Evolutionary conservation across 148 eudicot species (phyloP), one percentile per base, ranked within the genome.

Genomic region (Heliosperma pusillum): DNA sequence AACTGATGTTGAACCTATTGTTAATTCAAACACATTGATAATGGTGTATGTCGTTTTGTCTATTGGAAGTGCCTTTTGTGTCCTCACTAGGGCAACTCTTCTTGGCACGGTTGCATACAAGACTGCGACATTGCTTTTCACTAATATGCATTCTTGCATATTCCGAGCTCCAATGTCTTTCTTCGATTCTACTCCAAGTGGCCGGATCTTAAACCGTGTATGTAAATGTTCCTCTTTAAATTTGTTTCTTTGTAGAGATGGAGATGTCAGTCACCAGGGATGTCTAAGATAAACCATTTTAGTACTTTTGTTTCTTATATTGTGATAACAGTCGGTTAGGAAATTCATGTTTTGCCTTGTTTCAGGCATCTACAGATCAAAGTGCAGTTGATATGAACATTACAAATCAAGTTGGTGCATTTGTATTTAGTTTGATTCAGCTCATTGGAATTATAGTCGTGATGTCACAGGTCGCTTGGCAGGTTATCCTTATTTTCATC

Each of bases 131-230:
- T 30, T 75, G 55, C 89, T 90, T 36, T 90, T 90, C 69, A 78
- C 77, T 66, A 88, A 85, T 69, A 90, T 90, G 92, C 91, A 88
- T 74, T 52, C 56, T 0, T 79, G 86, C 79, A 79, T 90, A 60
- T 90, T 90, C 21, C 90, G 95, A 42, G 91, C 95, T 55, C 90
- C 92, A 11, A 90, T 90, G 91, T 88, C 95, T 29, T 90, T 88
- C 82, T 90, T 90, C 68, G 95, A 90, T 81, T 82, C 92, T 82
- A 90, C 91, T 16, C 95, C 95, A 58, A 86, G 89, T 72, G 92
- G 95, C 3, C 81, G 95, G 53, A 85, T 88, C 74, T 75, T 90
- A 25, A 90, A 86, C 40, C 80, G 95, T 80, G 95, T 90, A 84
- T 8, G 76, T 76, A 44, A 69, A 56, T 73, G 26, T 27, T 27